phyloP scores from a whole-genome alignment of 768 basidiomycete genomes.

The Nidularia pulvinata region DNA sequence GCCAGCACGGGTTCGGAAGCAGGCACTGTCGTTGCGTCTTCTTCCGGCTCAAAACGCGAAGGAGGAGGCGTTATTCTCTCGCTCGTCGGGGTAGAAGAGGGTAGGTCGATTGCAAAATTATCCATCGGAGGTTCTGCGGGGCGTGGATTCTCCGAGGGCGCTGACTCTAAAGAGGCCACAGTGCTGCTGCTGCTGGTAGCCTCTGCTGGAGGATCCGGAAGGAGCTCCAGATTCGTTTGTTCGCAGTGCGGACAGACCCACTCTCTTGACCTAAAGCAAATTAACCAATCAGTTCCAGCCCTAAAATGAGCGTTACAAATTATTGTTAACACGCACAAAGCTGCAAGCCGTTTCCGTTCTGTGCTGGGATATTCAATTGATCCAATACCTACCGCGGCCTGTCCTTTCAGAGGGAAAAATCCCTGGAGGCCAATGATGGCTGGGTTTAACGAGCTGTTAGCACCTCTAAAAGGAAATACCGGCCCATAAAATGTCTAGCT shows the following conservation, averaged over 20 bases:
- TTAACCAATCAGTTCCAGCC: background rate
- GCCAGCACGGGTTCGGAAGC: background rate
- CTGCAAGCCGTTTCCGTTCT: constrained; percentile 80
- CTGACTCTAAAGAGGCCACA: background rate
- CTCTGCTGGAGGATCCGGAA: constrained; percentile 58
- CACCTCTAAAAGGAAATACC: background rate
- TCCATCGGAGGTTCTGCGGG: constrained; percentile 1
- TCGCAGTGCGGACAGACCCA: constrained; percentile 82
- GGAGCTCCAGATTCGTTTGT: constrained; percentile 61
- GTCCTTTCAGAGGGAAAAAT: constrained; percentile 88
- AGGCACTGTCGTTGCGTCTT: background rate
- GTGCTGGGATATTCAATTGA: constrained; percentile 75
- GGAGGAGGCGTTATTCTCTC: background rate
- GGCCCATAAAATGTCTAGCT: constrained; percentile 11
- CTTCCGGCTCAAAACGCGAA: background rate
- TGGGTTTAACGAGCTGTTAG: constrained; percentile 16
- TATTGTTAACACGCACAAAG: constrained; percentile 49
- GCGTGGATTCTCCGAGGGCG: background rate
- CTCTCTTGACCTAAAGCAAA: constrained; percentile 60
- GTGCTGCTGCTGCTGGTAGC: background rate
- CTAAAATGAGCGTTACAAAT: background rate
- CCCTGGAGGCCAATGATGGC: constrained; percentile 89
- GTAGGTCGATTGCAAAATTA: background rate
- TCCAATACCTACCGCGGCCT: constrained; percentile 85
- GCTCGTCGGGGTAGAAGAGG: background rate